Conservation (phyloP, 306 rosid species). For the Hylodesmum podocarpum region DNA sequence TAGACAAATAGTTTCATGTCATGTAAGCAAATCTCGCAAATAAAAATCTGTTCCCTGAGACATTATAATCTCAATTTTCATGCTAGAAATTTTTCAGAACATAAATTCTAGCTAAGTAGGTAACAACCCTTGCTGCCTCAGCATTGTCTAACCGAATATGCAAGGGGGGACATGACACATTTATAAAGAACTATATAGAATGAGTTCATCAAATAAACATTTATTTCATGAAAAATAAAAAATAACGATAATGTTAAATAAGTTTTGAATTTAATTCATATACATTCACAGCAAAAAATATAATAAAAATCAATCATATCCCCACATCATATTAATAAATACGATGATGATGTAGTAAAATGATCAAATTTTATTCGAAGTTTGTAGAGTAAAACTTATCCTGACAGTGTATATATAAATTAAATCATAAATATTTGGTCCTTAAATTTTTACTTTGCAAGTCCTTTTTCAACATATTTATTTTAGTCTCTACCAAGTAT, state of each 20-base stretch:
- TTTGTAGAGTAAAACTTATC: not conserved
- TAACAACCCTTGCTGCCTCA: not conserved
- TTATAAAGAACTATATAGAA: not conserved
- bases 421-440: not conserved
- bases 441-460: not conserved
- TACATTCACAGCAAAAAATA: not conserved
- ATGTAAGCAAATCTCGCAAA: not conserved
- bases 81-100: not conserved
- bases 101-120: not conserved
- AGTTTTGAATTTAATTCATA: not conserved
- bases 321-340: not conserved
- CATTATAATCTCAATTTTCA: not conserved
- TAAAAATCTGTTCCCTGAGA: not conserved
- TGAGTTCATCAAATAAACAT: not conserved
- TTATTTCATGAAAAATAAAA: not conserved
- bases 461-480: constrained; percentile 2
- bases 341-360: not conserved
- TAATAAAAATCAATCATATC: not conserved
- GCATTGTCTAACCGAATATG: not conserved
- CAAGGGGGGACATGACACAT: not conserved
- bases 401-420: not conserved
- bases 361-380: not conserved
- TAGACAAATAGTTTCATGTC: not conserved
- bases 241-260: not conserved
- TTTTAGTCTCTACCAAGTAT: not conserved